Percentiles rank a stretch among this genome's conserved stretches.
Evolutionary conservation across 331 rosid genomes (phyloP).

Genomic region (Dryas integrifolia): DNA sequence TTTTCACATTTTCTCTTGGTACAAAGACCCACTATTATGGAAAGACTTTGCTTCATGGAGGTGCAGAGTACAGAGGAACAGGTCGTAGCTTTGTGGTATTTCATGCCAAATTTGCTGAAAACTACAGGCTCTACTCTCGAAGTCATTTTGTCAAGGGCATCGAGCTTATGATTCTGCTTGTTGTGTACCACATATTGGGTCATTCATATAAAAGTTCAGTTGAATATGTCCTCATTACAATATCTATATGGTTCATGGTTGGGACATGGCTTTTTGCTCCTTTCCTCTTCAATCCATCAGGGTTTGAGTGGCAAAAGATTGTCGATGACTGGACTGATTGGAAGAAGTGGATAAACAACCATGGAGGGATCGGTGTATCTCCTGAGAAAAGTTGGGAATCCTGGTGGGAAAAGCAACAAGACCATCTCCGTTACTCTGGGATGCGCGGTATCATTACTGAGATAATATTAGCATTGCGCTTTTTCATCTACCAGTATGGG

Average conservation of each 20-base stretch:
- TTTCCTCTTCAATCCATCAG: slow-evolving; percentile 93
- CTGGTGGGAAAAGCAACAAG: slow-evolving; percentile 93
- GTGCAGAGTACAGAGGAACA: slow-evolving; percentile 89
- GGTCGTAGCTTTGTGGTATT: slow-evolving; percentile 95
- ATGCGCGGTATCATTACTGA: slow-evolving; percentile 58
- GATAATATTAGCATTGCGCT: slow-evolving; percentile 76
- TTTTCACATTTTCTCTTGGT: slow-evolving; percentile 92
- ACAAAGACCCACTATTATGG: slow-evolving; percentile 97
- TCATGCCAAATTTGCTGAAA: slow-evolving; percentile 94
- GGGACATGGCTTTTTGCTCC: slow-evolving; percentile 99
- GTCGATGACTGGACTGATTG: slow-evolving; percentile 95
- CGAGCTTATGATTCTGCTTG: slow-evolving; percentile 84
- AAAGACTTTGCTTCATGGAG: slow-evolving; percentile 96
- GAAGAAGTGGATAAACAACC: slow-evolving; percentile 88
- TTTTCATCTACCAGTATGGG: slow-evolving; percentile 83
- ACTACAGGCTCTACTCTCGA: slow-evolving; percentile 87
- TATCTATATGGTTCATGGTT: slow-evolving; percentile 93
- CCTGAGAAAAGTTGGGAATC: slow-evolving; percentile 93
- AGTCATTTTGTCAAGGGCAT: slow-evolving; percentile 96
- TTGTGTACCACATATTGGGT: slow-evolving; percentile 81
- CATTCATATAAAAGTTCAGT: slow-evolving; percentile 58
- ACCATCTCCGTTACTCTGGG: slow-evolving; percentile 72
- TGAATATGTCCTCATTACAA: slow-evolving; percentile 63
- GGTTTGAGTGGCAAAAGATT: slow-evolving; percentile 99
- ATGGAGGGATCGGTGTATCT: slow-evolving; percentile 83